These are phyloP conservation scores for Leptographium radiaticola DNA, from an alignment of 2,329 filamentous ascomycete genomes.

Conservation along the genomic window DNA sequence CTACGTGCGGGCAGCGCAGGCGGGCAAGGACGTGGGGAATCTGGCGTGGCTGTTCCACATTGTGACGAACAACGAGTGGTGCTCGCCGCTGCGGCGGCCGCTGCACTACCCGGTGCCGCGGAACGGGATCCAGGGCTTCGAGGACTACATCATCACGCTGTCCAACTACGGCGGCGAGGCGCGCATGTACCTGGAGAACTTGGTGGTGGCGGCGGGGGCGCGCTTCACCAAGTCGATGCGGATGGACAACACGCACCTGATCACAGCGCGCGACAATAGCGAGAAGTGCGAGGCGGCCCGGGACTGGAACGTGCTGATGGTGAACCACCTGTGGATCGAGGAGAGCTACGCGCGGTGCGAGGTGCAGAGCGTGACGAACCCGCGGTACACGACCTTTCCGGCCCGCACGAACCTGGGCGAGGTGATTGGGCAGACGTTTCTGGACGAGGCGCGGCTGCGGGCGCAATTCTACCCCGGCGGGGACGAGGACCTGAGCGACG, in stretches of 20 bases:
- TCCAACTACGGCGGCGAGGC: conserved; percentile 97
- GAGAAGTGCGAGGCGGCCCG: conserved; percentile 87
- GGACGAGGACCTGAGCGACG: conserved; percentile 16
- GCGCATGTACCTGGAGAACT: conserved; percentile 81
- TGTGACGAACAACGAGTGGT: conserved; percentile 81
- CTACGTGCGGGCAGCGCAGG: conserved; percentile 64
- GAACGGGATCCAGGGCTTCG: conserved; percentile 66
- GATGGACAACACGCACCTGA: conserved; percentile 86
- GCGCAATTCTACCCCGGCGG: conserved; percentile 57
- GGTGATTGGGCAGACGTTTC: conserved; percentile 76
- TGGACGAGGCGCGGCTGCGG: conserved; percentile 50
- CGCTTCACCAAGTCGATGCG: conserved; percentile 93
- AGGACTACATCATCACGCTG: conserved; percentile 65
- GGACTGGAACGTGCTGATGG: conserved; percentile 81
- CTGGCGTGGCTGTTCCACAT: conserved; percentile 88
- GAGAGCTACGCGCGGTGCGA: conserved; percentile 90
- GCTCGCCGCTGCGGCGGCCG: conserved; percentile 66
- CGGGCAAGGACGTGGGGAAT: conserved; percentile 77
- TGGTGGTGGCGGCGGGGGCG: conserved; percentile 72
- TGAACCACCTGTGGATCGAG: conserved; percentile 96
- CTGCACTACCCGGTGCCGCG: conserved; percentile 82
- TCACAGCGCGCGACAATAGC: conserved; percentile 78
- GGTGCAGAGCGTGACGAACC: conserved; percentile 56
- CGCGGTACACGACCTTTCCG: conserved; percentile 77
- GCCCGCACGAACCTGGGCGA: conserved; percentile 82